Conservation (phyloP, 2,329 filamentous ascomycete species). For the Exophiala bonariae region DNA sequence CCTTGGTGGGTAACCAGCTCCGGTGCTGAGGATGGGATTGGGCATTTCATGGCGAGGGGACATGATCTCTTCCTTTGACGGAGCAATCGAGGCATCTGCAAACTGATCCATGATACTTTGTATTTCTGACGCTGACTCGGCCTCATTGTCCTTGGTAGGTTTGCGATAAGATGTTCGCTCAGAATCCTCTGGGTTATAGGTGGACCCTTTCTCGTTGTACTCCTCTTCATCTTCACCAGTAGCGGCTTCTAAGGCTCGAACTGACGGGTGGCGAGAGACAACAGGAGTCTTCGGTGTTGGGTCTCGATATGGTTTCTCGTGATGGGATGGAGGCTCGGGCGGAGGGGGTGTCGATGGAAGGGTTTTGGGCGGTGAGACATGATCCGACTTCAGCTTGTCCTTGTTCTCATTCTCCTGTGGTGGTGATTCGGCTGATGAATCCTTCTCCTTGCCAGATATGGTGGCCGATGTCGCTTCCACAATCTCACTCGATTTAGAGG, state of each 20-base stretch:
- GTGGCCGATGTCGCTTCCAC: background rate
- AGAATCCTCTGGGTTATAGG: conserved; percentile 41
- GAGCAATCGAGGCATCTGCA: conserved; percentile 69
- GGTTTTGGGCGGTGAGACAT: conserved; percentile 15
- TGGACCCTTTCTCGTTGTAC: conserved; percentile 27
- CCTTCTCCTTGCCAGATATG: background rate
- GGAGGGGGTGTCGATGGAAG: conserved; percentile 41
- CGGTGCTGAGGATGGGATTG: conserved; percentile 70
- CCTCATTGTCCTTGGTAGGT: conserved; percentile 47
- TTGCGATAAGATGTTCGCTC: conserved; percentile 50
- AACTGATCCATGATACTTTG: conserved; percentile 99
- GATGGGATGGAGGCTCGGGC: conserved; percentile 42
- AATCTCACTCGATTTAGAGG: too few relatives aligned
- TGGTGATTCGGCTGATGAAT: background rate
- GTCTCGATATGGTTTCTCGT: conserved; percentile 54
- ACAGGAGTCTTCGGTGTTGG: conserved; percentile 48
- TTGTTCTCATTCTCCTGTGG: background rate
- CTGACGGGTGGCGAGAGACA: conserved; percentile 40
- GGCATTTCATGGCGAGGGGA: conserved; percentile 81
- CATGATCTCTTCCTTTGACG: conserved; percentile 82
- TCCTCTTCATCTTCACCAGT: conserved; percentile 8
- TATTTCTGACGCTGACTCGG: conserved; percentile 78
- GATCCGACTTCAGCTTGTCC: conserved; percentile 1
- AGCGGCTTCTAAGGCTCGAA: background rate
- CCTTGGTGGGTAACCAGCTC: conserved; percentile 72